These are phyloP conservation scores for Yamadazyma dendronema DNA, from an alignment of 1,139 yeast species.

Conservation along the genomic window DNA sequence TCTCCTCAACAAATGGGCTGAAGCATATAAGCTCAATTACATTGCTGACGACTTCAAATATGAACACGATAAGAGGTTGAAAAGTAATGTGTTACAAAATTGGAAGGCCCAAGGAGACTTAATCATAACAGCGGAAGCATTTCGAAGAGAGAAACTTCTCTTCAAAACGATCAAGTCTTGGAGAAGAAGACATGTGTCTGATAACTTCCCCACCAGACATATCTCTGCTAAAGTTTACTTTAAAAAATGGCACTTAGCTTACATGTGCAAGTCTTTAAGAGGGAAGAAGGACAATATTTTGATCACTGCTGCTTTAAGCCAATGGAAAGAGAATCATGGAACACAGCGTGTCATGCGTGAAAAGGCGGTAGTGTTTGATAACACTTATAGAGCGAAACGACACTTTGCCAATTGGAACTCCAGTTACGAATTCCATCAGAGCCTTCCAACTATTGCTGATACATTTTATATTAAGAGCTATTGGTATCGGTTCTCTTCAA, in stretches of 20 bases:
- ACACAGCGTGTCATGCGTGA: not conserved
- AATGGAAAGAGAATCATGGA: conserved; percentile 2
- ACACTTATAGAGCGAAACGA: not conserved
- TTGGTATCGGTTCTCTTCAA: conserved; percentile 1
- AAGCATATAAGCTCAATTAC: conserved; percentile 4
- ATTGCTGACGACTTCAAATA: conserved; percentile 7
- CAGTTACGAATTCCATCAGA: conserved; percentile 3
- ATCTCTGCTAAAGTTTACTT: not conserved
- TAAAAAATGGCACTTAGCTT: conserved; percentile 9
- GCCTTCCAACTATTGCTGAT: conserved; percentile 9
- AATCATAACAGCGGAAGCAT: conserved; percentile 1
- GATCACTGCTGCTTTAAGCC: not conserved
- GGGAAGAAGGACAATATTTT: not conserved
- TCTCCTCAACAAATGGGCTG: conserved; percentile 16
- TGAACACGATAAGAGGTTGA: conserved; percentile 5
- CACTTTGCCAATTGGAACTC: conserved; percentile 6
- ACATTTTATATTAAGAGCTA: conserved; percentile 3
- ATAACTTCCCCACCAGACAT: not conserved
- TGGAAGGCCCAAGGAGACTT: conserved; percentile 14
- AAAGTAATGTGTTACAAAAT: conserved; percentile 9
- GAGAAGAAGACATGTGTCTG: conserved; percentile 2
- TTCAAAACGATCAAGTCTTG: conserved; percentile 6
- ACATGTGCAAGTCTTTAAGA: conserved; percentile 1
- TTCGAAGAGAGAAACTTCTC: conserved; percentile 1
- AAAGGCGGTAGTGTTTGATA: not conserved